These are phyloP conservation scores for Phytophthora pluvialis DNA, from an alignment of 352 stramenopile genomes.

Conservation along the genomic window DNA sequence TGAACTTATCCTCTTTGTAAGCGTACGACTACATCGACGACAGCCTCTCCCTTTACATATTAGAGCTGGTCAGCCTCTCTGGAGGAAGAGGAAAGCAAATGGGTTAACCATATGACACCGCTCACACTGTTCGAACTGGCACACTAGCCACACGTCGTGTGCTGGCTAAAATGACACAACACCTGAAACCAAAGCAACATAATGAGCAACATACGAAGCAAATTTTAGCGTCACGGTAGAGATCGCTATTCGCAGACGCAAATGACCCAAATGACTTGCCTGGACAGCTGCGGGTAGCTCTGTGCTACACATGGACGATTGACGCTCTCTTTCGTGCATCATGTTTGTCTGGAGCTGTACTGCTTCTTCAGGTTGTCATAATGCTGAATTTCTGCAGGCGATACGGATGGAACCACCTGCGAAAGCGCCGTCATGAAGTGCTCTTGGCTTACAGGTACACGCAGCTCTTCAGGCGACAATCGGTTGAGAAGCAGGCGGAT, in stretches of 20 bases:
- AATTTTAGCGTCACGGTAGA: slow-evolving; percentile 17
- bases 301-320: slow-evolving; percentile 2
- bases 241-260: neutral
- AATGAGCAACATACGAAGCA: slow-evolving; percentile 17
- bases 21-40: neutral
- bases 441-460: slow-evolving; percentile 55
- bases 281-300: slow-evolving; percentile 14
- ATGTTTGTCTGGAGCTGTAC: slow-evolving; percentile 77
- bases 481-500: slow-evolving; percentile 72
- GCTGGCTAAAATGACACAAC: slow-evolving; percentile 13
- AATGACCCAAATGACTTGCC: slow-evolving; percentile 8
- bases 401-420: slow-evolving; percentile 85
- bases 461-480: slow-evolving; percentile 64
- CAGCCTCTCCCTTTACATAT: slow-evolving; percentile 22
- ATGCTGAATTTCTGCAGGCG: slow-evolving; percentile 80
- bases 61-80: slow-evolving; percentile 7
- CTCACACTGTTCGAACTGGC: slow-evolving; percentile 32
- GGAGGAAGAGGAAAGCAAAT: neutral
- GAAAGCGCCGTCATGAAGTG: slow-evolving; percentile 69
- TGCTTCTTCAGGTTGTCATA: slow-evolving; percentile 89
- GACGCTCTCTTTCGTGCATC: slow-evolving; percentile 10
- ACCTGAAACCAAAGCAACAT: slow-evolving; percentile 23
- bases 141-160: slow-evolving; percentile 15
- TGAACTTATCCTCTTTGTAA: neutral
- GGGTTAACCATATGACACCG: neutral